Evolutionary conservation across 2,329 filamentous ascomycete genomes (phyloP), one percentile per base, ranked within the genome.

Genomic region (Botrytis medusae): DNA sequence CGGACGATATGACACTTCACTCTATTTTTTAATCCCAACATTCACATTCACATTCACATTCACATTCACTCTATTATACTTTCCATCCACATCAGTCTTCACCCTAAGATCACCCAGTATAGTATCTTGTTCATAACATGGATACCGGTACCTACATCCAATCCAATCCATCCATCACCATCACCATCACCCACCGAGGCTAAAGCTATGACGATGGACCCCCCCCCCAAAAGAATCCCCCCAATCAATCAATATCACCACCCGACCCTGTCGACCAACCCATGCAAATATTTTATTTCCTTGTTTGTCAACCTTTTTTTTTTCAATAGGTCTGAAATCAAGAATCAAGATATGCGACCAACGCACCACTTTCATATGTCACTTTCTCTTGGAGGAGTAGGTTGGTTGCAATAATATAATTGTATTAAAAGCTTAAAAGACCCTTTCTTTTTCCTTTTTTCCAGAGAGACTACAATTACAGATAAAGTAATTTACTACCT

Each of bases 301-400:
- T 29, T 63, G 61, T n/a, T 67, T 67, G 25, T 37, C 9, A 9
- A 37, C 22, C 4, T 51, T 40, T 44, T 29, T 51, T 12, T 29
- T 37, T 51, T 7, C 29, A 25, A 46, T 32, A 34, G 20, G 20
- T 34, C 12, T 65, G 20, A 25, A n/a, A 62, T 42, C 37, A 40
- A 62, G 18, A 65, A 37, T 40, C 46, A 29, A 32, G 61, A 64
- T 64, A 64, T 46, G 61, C 40, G n/a, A 20, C 61, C 40, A 64
- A 64, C 61, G 61, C 61, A 64, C 40, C 40, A 63, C 60, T 29
- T n/a, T 6, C 34, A n/a, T 62, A 62, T 62, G 60, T 63, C 61
- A 64, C 61, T 64, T 64, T 46, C 48, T 54, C 48, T n/a, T n/a
- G 25, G 37, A 8, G 37, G 37, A 51, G 48, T n/a, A 51, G 48